Evolutionary conservation across 176 grass and related monocot species (phyloP).

Genomic region (Triticum timopheevii): DNA sequence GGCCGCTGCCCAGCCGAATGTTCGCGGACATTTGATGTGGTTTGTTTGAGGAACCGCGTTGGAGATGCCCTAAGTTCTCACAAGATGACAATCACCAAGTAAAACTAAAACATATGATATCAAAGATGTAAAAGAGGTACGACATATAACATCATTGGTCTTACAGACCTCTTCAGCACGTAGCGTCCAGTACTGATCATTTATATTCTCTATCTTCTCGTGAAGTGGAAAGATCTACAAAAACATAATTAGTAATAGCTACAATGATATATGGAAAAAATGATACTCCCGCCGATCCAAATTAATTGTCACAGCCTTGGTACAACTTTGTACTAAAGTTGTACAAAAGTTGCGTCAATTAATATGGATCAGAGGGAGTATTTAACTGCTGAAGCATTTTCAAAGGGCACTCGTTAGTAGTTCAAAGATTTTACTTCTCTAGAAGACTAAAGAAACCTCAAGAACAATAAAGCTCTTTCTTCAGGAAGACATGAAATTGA

Average conservation of each 20-base stretch:
- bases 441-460: slow-evolving; percentile 13
- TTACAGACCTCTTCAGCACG: slow-evolving; percentile 89
- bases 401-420: background rate
- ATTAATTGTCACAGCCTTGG: no score
- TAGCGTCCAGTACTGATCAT: slow-evolving; percentile 98
- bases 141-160: slow-evolving; percentile 15
- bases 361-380: background rate
- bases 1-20: no score
- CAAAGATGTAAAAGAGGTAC: background rate
- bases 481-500: background rate
- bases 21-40: no score
- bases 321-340: no score
- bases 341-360: no score
- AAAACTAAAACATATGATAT: background rate
- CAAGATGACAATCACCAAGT: background rate
- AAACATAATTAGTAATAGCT: slow-evolving; percentile 27
- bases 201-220: slow-evolving; percentile 99
- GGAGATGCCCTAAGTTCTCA: background rate
- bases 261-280: slow-evolving; percentile 31
- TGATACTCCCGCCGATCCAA: background rate
- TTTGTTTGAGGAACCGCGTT: no score
- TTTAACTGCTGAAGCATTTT: slow-evolving; percentile 9
- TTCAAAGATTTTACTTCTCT: background rate
- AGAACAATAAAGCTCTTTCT: background rate
- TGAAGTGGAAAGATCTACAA: slow-evolving; percentile 74